Base-by-base conservation (phyloP, 2,329 filamentous ascomycete species). In the Phialophora macrospora region DNA sequence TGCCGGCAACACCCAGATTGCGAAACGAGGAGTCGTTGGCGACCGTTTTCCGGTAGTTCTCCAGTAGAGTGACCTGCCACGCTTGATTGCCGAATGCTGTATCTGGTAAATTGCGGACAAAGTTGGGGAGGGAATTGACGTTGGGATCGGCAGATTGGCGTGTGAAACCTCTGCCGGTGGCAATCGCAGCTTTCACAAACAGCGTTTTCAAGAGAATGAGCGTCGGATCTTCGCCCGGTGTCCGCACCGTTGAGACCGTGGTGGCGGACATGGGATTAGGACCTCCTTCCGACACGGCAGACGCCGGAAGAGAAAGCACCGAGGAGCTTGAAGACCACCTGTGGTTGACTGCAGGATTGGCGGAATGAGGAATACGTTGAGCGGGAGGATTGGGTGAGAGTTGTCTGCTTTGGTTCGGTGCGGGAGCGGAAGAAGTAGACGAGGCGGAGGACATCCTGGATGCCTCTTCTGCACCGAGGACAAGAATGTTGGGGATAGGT, bases 401-500 rank as follows among this genome's bases (percentile, higher is more conserved):
- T 58, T 62, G 64, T 26, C 63, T 56, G 46, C 58, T 60, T 51
- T 65, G 60, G 26, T 55, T 57, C 24, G 62, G 63, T 11, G 63
- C 63, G 20, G 67, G 57, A n/a, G 63, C 59, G 8, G 64, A 67
- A 3, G 63, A 64, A 11, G 49, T 57, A 14, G 66, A 67, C 11
- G 59, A 63, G n/a, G 46, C 54, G 1, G 66, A 68, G 5, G 66
- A 68, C 61, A 70, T 67, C 22, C 65, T 60, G 20, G 62, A 64
- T 8, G 64, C 82, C 84, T 38, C 82, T 84, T 86, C 85, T 4
- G 92, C 90, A 2, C 92, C 92, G 0, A 97, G 84, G 0, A 97
- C 89, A 59, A 97, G 84, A 71, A 97, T 97, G 74, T 97, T 96
- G 5, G 92, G 93, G 62, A 88, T 88, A 46, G 88, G 88, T 0